Evolutionary conservation across 2,329 filamentous ascomycete genomes (phyloP).

Genomic region (Exophiala sp.): DNA sequence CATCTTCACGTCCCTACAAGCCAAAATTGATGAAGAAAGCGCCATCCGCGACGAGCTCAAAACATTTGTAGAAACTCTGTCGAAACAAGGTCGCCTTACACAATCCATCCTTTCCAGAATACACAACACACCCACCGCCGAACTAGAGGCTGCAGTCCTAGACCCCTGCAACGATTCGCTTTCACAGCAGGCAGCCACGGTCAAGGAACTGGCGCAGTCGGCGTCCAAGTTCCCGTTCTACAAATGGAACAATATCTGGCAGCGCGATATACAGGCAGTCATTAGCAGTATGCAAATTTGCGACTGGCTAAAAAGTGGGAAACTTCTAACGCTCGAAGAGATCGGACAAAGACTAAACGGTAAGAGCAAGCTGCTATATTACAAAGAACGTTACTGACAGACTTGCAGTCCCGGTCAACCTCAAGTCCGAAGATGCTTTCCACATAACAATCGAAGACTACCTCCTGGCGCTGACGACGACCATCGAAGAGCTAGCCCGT

Average conservation of each 20-base stretch:
- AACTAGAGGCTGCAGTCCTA: slow-evolving; percentile 64
- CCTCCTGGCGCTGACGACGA: slow-evolving; percentile 77
- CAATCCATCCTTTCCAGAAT: slow-evolving; percentile 83
- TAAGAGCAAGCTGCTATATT: slow-evolving; percentile 37
- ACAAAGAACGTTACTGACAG: not conserved
- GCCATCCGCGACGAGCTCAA: slow-evolving; percentile 77
- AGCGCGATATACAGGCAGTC: slow-evolving; percentile 78
- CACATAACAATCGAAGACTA: slow-evolving; percentile 98
- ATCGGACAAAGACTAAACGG: slow-evolving; percentile 74
- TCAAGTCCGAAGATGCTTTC: slow-evolving; percentile 78
- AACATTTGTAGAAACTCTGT: slow-evolving; percentile 75
- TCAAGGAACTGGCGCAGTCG: slow-evolving; percentile 66
- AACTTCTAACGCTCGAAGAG: slow-evolving; percentile 84
- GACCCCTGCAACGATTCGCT: slow-evolving; percentile 67
- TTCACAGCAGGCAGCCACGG: slow-evolving; percentile 65
- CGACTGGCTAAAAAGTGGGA: slow-evolving; percentile 54
- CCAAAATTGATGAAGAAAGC: slow-evolving; percentile 83
- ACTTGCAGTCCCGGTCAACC: slow-evolving; percentile 73
- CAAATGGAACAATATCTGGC: slow-evolving; percentile 93
- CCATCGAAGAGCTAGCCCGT: slow-evolving; percentile 78
- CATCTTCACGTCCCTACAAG: slow-evolving; percentile 84
- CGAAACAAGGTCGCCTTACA: slow-evolving; percentile 73
- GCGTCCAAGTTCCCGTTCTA: slow-evolving; percentile 92
- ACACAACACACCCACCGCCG: slow-evolving; percentile 73
- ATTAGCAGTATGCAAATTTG: slow-evolving; percentile 68